A percentile compares a stretch with the other conserved stretches of the same genome.
phyloP scores from a whole-genome alignment of 164 flowering plant species.

The Aristolochia fimbriata region DNA sequence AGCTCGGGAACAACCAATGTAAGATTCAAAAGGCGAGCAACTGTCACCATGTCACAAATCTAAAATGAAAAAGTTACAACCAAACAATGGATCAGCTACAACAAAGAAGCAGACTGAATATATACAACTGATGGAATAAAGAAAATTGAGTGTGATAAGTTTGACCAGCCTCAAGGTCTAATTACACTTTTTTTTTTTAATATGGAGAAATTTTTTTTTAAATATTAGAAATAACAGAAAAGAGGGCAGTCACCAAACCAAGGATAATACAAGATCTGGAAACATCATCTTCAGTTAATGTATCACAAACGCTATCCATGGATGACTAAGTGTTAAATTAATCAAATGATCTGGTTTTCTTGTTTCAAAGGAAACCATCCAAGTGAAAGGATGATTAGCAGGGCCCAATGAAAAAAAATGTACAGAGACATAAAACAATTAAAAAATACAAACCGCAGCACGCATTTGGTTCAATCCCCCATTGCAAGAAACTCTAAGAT shows the following conservation, averaged over 20 bases:
- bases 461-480: slow-evolving; percentile 99
- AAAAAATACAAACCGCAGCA: slow-evolving; percentile 61
- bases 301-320: neutral
- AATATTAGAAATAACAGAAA: neutral
- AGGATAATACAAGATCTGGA: neutral
- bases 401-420: neutral
- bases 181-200: neutral
- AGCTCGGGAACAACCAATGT: slow-evolving; percentile 95
- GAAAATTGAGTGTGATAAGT: neutral
- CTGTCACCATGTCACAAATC: slow-evolving; percentile 99
- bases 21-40: slow-evolving; percentile 81
- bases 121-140: neutral
- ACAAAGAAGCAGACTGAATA: neutral
- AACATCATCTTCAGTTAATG: neutral
- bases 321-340: neutral
- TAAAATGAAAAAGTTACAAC: slow-evolving; percentile 23
- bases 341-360: neutral
- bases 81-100: neutral
- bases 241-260: neutral
- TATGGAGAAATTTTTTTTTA: neutral
- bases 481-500: slow-evolving; percentile 87
- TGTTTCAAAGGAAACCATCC: neutral
- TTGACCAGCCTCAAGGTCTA: neutral
- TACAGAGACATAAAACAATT: slow-evolving; percentile 1
- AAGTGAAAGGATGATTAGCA: neutral